Base-by-base conservation (phyloP, 164 flowering plant genomes). In the Sedum album region DNA sequence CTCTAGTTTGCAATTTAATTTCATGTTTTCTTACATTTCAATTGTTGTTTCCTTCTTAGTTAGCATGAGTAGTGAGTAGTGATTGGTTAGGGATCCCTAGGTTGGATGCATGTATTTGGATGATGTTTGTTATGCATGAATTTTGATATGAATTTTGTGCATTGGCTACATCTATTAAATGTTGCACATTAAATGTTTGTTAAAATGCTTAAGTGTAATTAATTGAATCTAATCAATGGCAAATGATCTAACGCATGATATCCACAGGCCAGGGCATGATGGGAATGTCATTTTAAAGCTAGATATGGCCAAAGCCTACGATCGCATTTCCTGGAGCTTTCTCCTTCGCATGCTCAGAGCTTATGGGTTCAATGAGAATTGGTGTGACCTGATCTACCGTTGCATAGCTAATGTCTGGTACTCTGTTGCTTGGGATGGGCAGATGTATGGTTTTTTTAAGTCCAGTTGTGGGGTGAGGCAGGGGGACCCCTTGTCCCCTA, bases 271-370 rank as follows among this genome's bases (percentile, higher is more conserved):
- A 66, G 11, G 30, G 2, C 5, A 3, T 17, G 51, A 30, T n/a
- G 68, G 68, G 8, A 66, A 66, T 66, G 6, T 66, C 11, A 6
- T 35, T 26, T 10, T 38, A 5, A 66, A 66, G 31, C 42, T 66
- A 15, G 68, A 66, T 26, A 35, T 66, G 46, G 53, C 23, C 5
- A 66, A 36, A 28, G 49, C 63, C 1, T 60, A 25, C 25, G 68
- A 66, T 23, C 39, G 68, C 2, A 2, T 66, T 1, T 64, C 66
- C 5, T 64, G 66, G 51, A 0, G 2, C 51, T 46, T 46, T 5
- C 14, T 46, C 17, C 1, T 46, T 1, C 1, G 51, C 3, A 17
- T 46, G n/a, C 20, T 46, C 4, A 15, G 51, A 2, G 4, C 20
- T 3, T 17, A 14, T 1, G 51, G 51, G 3, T 46, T 46, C 5